These are phyloP conservation scores for Cadophora gregata DNA, from an alignment of 2,329 filamentous ascomycete genomes.

Conservation along the genomic window DNA sequence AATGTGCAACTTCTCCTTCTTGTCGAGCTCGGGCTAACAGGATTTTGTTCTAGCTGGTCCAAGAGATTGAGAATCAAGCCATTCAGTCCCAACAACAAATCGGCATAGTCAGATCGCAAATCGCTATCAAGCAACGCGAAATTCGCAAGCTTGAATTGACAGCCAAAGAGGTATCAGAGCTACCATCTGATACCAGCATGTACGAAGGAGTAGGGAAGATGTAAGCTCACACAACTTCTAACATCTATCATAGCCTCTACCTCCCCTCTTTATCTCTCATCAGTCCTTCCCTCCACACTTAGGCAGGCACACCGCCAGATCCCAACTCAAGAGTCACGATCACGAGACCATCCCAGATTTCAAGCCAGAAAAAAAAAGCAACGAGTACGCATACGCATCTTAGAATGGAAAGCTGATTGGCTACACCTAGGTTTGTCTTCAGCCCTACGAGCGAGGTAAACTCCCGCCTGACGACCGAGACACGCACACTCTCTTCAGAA, in stretches of 20 bases:
- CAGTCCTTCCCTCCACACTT: neutral
- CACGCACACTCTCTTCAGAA: slow-evolving; percentile 76
- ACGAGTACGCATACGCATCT: neutral
- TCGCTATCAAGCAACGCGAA: slow-evolving; percentile 85
- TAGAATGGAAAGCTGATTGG: slow-evolving; percentile 17
- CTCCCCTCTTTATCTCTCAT: neutral
- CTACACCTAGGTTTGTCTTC: slow-evolving; percentile 80
- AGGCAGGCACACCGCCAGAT: neutral
- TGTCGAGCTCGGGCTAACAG: neutral
- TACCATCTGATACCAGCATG: slow-evolving; percentile 78
- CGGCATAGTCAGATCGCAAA: slow-evolving; percentile 81
- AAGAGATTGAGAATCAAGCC: slow-evolving; percentile 93
- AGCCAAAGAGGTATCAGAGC: slow-evolving; percentile 76
- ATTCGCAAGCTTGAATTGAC: slow-evolving; percentile 89
- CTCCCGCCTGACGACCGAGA: slow-evolving; percentile 76
- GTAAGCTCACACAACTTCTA: slow-evolving; percentile 56
- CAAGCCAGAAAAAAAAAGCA: neutral
- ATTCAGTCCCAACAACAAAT: slow-evolving; percentile 91
- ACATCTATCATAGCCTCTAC: neutral
- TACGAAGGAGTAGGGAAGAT: slow-evolving; percentile 99
- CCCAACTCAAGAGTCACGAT: neutral
- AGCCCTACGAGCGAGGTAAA: slow-evolving; percentile 76
- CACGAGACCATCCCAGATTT: slow-evolving; percentile 14
- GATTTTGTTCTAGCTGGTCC: slow-evolving; percentile 73
- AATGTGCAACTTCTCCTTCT: neutral